Evolutionary conservation across 768 basidiomycete species (phyloP).

Genomic region (Heimioporus sp.): DNA sequence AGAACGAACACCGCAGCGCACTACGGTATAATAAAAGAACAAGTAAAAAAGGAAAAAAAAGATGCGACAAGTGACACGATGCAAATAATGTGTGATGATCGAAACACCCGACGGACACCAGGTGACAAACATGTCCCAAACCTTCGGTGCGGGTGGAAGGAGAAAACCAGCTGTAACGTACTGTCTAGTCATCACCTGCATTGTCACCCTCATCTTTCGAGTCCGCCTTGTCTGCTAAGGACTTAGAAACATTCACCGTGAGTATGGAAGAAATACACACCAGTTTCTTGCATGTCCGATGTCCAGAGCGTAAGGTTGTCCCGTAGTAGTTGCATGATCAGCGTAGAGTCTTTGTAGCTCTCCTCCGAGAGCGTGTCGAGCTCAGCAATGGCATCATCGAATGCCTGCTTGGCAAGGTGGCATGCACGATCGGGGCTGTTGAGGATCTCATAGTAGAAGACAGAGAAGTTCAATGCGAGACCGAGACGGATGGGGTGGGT

Average conservation of each 20-base stretch:
- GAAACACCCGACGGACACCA: constrained; percentile 14
- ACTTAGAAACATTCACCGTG: constrained; percentile 4
- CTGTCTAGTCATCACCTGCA: constrained; percentile 62
- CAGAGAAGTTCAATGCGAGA: constrained; percentile 98
- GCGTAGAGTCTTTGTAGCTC: constrained; percentile 98
- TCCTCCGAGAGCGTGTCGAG: constrained; percentile 98
- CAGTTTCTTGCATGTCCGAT: constrained; percentile 93
- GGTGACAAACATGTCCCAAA: constrained; percentile 10
- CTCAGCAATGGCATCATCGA: constrained; percentile 98
- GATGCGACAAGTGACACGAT: constrained; percentile 33
- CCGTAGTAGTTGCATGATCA: constrained; percentile 95
- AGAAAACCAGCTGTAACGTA: constrained; percentile 2
- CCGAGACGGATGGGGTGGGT: constrained; percentile 99
- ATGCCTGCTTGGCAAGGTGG: constrained; percentile 98
- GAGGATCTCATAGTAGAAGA: constrained; percentile 99
- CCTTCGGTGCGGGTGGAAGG: constrained; percentile 18
- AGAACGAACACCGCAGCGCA: constrained; percentile 33
- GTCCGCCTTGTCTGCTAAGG: constrained; percentile 63
- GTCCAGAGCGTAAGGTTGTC: constrained; percentile 99
- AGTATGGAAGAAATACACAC: constrained; percentile 44
- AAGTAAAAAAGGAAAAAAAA: constrained; percentile 23
- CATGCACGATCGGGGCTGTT: constrained; percentile 98
- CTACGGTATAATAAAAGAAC: constrained; percentile 37
- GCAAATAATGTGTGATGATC: constrained; percentile 28
- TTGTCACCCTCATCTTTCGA: constrained; percentile 68